Base-by-base conservation (phyloP, 2,329 filamentous ascomycete species). In the Lachnellula arida region DNA sequence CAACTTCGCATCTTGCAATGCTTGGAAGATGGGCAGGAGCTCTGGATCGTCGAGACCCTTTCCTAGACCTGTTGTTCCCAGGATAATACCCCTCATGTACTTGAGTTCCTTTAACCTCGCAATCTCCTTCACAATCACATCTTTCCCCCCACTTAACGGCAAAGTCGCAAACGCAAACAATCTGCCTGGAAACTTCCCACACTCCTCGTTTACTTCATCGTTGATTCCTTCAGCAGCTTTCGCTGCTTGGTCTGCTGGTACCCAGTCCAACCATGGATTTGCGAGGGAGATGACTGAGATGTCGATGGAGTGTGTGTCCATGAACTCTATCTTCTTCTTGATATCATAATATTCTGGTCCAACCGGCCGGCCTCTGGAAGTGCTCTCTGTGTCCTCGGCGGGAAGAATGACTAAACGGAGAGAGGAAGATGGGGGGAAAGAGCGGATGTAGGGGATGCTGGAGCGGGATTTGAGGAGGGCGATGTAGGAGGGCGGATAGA, bases 241-340 rank as follows among this genome's bases (percentile, higher is more conserved):
- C 1, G 80, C 81, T 0, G 89, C 88, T 61, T 86, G 81, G 4
- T 75, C 70, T 0, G 82, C 68, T 9, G 76, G 69, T 0, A 96
- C 74, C 68, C 96, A 97, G 72, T 97, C 92, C 2, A 97, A 80
- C 92, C 92, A 97, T 0, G 92, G 92, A 68, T 97, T 97, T 14
- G 92, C 92, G 22, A 96, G 83, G 0, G 89, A 94, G 60, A 97
- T 84, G 50, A 96, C 88, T 1, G 89, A 94, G 61, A 87, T 84
- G 71, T 88, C 81, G 70, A 97, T 96, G 52, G 76, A 76, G 73
- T 97, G 92, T 15, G 79, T 81, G 70, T 91, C 80, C 92, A 97
- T 97, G 74, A 97, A 96, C 49, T 83, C 79, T 14, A 96, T 78
- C 68, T 96, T 97, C 64, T 89, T 80, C 15, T 78, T 74, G 56